Evolutionary conservation across 208 protist species (phyloP).

Genomic region (Leishmania aethiopica): DNA sequence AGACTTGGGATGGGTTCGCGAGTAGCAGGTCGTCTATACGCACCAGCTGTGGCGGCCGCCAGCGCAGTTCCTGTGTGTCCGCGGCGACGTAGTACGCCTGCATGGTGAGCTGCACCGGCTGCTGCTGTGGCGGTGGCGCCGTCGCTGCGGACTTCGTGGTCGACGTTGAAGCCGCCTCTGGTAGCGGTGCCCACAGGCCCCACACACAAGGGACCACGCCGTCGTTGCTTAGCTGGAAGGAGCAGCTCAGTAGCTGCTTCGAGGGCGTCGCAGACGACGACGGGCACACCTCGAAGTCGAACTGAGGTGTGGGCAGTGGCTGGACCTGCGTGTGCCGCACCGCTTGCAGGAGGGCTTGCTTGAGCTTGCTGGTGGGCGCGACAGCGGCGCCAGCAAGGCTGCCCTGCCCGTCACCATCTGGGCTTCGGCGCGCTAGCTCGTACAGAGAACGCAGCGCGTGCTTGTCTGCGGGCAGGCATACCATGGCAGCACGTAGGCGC

Average conservation of each 20-base stretch:
- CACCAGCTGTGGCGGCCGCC: conserved; percentile 39
- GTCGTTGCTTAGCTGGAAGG: conserved; percentile 55
- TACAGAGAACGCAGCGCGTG: conserved; percentile 24
- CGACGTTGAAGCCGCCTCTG: neutral
- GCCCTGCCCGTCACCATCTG: neutral
- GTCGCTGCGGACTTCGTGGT: neutral
- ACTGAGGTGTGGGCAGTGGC: conserved; percentile 28
- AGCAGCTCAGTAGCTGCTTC: conserved; percentile 36
- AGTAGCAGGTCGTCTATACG: conserved; percentile 32
- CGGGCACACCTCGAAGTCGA: conserved; percentile 19
- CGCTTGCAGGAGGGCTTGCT: conserved; percentile 19
- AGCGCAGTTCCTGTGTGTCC: conserved; percentile 34
- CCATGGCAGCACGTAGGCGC: conserved; percentile 27
- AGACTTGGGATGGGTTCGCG: conserved; percentile 43
- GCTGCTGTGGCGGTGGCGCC: conserved; percentile 1
- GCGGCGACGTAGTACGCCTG: conserved; percentile 43
- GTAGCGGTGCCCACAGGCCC: conserved; percentile 38
- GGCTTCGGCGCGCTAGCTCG: conserved; percentile 1
- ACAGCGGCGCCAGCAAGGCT: neutral
- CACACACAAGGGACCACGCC: conserved; percentile 45
- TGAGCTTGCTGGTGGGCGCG: conserved; percentile 6
- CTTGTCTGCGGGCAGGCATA: conserved; percentile 30
- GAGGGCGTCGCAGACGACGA: conserved; percentile 11
- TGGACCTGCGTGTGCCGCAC: conserved; percentile 28
- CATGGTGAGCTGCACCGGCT: conserved; percentile 37